These are phyloP conservation scores for Xylaria curta DNA, from an alignment of 495 filamentous ascomycete species.

Conservation along the genomic window DNA sequence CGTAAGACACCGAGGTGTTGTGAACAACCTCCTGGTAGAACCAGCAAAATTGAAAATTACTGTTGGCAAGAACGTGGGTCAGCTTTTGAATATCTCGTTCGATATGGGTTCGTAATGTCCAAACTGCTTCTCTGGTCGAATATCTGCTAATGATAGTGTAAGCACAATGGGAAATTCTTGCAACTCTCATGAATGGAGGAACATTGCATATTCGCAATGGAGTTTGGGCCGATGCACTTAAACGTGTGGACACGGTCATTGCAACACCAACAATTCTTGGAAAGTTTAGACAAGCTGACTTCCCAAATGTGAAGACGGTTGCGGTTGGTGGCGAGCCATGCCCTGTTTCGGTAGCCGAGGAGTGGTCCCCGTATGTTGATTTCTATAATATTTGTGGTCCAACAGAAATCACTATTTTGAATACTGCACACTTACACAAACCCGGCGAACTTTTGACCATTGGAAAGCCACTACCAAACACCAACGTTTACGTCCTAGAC, in stretches of 20 bases:
- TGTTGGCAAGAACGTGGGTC: constrained; percentile 45
- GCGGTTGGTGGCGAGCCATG: constrained; percentile 43
- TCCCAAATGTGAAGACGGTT: constrained; percentile 45
- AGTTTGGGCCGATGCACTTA: constrained; percentile 35
- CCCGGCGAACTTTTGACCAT: constrained; percentile 42
- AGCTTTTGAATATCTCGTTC: constrained; percentile 47
- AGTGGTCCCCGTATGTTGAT: constrained; percentile 40
- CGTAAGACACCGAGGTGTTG: constrained; percentile 42
- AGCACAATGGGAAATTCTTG: constrained; percentile 51
- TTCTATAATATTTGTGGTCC: constrained; percentile 50
- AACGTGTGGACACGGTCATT: constrained; percentile 43
- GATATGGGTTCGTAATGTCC: constrained; percentile 46
- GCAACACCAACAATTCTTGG: constrained; percentile 44
- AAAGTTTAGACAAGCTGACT: constrained; percentile 38
- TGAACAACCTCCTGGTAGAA: constrained; percentile 41
- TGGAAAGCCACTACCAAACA: constrained; percentile 47
- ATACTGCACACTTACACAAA: constrained; percentile 44
- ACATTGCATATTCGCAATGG: constrained; percentile 43
- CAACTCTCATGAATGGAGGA: constrained; percentile 47
- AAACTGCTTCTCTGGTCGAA: not conserved
- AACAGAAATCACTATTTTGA: constrained; percentile 49
- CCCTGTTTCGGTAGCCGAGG: constrained; percentile 40
- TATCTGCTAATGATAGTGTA: constrained; percentile 15
- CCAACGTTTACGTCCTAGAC: constrained; percentile 47
- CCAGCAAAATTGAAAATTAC: constrained; percentile 45